phyloP scores from a whole-genome alignment of 441 rosid genomes.

The Capsella rubella region DNA sequence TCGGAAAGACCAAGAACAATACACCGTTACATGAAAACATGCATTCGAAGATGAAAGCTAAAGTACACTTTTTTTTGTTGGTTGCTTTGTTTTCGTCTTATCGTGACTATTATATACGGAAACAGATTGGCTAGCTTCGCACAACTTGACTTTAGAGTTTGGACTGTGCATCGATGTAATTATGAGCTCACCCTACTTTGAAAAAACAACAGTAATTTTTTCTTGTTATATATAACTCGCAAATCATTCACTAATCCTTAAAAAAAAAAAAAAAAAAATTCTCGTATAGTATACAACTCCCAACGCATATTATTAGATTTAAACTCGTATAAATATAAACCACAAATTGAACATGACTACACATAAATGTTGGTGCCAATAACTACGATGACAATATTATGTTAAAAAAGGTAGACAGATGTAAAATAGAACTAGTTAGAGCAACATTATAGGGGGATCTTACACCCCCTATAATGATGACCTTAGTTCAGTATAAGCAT shows the following conservation, averaged over 20 bases:
- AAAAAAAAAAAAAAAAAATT: no score
- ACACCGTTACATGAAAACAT: conserved; percentile 34
- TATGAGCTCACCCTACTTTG: conserved; percentile 4
- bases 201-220: background rate
- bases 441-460: no score
- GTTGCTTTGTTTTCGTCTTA: conserved; percentile 4
- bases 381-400: no score
- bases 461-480: no score
- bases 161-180: background rate
- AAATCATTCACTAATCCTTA: background rate
- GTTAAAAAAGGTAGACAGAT: no score
- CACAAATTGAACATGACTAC: no score
- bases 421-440: no score
- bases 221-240: background rate
- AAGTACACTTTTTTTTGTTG: background rate
- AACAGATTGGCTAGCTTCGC: conserved; percentile 14
- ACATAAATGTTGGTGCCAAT: no score
- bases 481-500: no score
- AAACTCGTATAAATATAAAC: no score
- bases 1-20: background rate
- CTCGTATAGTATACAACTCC: no score
- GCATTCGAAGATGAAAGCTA: conserved; percentile 18
- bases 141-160: background rate
- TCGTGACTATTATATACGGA: conserved; percentile 11
- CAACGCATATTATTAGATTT: no score